Base-by-base conservation (phyloP, 192 early-diverging fungal genomes). In the Geosiphon pyriformis region DNA sequence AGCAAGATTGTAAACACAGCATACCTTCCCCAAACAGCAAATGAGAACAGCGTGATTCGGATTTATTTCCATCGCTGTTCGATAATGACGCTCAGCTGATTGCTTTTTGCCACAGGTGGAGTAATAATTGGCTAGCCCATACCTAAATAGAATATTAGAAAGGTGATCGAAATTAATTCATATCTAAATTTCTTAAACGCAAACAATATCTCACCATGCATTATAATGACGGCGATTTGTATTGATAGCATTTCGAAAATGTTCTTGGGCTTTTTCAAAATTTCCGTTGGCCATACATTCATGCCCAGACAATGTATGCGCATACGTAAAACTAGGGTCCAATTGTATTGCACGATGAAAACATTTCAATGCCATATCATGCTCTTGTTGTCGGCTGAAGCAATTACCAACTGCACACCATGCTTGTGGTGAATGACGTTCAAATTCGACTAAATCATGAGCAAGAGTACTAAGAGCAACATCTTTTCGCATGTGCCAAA, bases 401-500 rank as follows among this genome's bases (percentile, higher is more conserved):
- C 78, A 81, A 61, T 90, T 91, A 11, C 86, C 89, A 29, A 86
- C 86, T 0, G 89, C 83, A 11, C 81, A 67, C 92, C 93, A 96
- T 4, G 94, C 87, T 72, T 94, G 83, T 1, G 92, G 90, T 20
- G 85, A 82, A 11, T 72, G 76, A 35, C 83, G 79, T 34, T 90
- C 85, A 4, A 76, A 61, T 3, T 83, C 77, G 12, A 90, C 78
- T 70, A 96, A 78, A 10, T 85, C 80, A 63, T 93, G 86, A 0
- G 90, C 92, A 42, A 96, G 76, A 50, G 80, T 78, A 12, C 87
- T 85, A 47, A 95, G 77, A 37, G 71, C 74, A n/a, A 83, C 82
- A 26, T 90, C 88, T 65, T 85, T 80, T 51, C 80, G 80, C 55
- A 91, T 70, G 65, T 95, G 93, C 94, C 94, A 96, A 37, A 96